Conservation (phyloP, 306 rosid genomes). For the Herpetospermum pedunculosum region DNA sequence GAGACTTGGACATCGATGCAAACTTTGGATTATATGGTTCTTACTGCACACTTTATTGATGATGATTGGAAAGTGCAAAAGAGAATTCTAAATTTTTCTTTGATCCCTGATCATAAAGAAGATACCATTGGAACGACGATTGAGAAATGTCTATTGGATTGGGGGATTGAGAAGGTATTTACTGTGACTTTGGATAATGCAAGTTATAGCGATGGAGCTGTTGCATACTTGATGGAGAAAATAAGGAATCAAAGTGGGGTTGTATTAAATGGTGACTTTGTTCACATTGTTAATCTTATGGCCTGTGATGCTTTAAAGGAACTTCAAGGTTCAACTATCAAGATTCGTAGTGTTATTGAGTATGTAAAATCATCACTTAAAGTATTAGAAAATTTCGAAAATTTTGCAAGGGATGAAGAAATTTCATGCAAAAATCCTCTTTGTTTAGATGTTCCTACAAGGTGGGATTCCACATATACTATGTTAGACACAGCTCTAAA, state of each 20-base stretch:
- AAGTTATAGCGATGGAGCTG: not conserved
- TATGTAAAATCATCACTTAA: not conserved
- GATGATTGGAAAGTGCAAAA: not conserved
- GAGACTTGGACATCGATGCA: not conserved
- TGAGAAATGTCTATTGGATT: not conserved
- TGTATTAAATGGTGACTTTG: not conserved
- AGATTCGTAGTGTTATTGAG: not conserved
- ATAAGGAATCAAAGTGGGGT: not conserved
- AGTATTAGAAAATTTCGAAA: not conserved
- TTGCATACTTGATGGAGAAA: not conserved
- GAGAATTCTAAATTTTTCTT: too few relatives aligned
- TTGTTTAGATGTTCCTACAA: constrained; percentile 3
- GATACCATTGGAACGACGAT: not conserved
- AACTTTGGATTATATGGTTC: not conserved
- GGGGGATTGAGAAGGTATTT: not conserved
- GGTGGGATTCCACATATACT: not conserved
- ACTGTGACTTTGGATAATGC: not conserved
- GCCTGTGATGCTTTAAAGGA: not conserved
- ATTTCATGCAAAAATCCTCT: not conserved
- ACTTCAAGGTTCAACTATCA: not conserved
- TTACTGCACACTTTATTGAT: too few relatives aligned
- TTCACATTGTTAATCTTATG: not conserved
- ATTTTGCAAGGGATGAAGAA: not conserved
- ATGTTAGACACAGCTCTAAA: constrained; percentile 9
- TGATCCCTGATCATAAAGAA: not conserved